A percentile compares a stretch with the other conserved stretches of the same genome.
phyloP scores from a whole-genome alignment of 306 rosid genomes.

The Bauhinia variegata region DNA sequence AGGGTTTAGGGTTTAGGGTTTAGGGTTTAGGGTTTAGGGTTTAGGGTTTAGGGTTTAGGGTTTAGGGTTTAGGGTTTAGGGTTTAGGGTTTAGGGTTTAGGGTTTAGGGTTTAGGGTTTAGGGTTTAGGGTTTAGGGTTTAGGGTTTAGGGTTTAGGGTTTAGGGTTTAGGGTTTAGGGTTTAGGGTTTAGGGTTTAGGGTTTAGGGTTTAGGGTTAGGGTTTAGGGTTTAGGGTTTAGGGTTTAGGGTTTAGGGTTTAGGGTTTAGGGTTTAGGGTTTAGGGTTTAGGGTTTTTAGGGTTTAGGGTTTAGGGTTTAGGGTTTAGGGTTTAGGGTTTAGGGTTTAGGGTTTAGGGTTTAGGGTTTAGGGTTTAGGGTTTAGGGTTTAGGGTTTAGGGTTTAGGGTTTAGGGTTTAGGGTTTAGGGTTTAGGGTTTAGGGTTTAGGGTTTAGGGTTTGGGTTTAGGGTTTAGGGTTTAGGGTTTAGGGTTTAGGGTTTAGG shows the following conservation, averaged over 20 bases:
- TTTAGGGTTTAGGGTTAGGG: constrained; percentile 17
- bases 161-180: constrained; percentile 24
- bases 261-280: constrained; percentile 20
- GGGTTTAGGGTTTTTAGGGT: constrained; percentile 24
- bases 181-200: constrained; percentile 22
- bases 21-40: constrained; percentile 16
- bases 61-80: not conserved
- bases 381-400: constrained; percentile 28
- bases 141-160: constrained; percentile 8
- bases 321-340: constrained; percentile 39
- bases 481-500: constrained; percentile 24
- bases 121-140: not conserved
- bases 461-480: constrained; percentile 22
- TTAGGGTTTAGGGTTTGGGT: constrained; percentile 28
- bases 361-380: constrained; percentile 26
- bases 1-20: constrained; percentile 1
- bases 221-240: constrained; percentile 13
- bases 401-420: constrained; percentile 31
- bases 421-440: constrained; percentile 22
- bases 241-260: no score
- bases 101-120: not conserved
- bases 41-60: constrained; percentile 1
- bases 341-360: constrained; percentile 40
- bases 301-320: constrained; percentile 33
- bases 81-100: not conserved